A percentile compares a stretch with the other conserved stretches of the same genome.
phyloP scores from a whole-genome alignment of 176 grass and related monocot genomes.

The Oryza coarctata region DNA sequence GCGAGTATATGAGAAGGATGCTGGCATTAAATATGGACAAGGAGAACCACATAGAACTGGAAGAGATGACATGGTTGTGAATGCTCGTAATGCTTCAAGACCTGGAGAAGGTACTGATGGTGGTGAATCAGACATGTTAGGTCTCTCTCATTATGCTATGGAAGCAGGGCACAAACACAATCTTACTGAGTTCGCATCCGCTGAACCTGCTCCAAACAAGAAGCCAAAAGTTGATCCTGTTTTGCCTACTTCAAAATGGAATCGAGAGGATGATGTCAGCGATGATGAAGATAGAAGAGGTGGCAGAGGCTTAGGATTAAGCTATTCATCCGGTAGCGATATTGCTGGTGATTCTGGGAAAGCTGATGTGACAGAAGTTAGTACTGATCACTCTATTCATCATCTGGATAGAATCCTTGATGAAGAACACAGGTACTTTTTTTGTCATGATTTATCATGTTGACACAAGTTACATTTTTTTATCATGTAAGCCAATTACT shows the following conservation, averaged over 20 bases:
- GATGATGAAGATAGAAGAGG: constrained; percentile 66
- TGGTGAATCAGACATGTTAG: constrained; percentile 31
- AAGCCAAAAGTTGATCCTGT: constrained; percentile 72
- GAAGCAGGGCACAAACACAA: constrained; percentile 25
- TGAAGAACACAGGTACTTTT: constrained; percentile 76
- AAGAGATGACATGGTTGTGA: constrained; percentile 48
- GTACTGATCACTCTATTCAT: constrained; percentile 30
- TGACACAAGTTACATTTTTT: constrained; percentile 4
- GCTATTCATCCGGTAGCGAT: constrained; percentile 98
- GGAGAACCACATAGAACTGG: constrained; percentile 33
- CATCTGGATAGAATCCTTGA: constrained; percentile 68
- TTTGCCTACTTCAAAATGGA: constrained; percentile 93
- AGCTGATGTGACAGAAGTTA: constrained; percentile 43
- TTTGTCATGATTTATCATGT: background rate
- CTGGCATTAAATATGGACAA: constrained; percentile 62
- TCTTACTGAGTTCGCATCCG: constrained; percentile 30
- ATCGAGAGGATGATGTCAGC: constrained; percentile 67
- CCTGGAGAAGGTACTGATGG: constrained; percentile 42
- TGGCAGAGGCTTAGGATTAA: constrained; percentile 64
- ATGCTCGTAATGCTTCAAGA: constrained; percentile 26
- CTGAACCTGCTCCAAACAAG: constrained; percentile 40
- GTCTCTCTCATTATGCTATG: constrained; percentile 27
- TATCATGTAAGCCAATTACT: background rate
- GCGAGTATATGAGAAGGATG: constrained; percentile 56
- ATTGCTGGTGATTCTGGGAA: constrained; percentile 56